phyloP scores from a whole-genome alignment of 805 yeast genomes.

The Metschnikowia chrysomelidarum region DNA sequence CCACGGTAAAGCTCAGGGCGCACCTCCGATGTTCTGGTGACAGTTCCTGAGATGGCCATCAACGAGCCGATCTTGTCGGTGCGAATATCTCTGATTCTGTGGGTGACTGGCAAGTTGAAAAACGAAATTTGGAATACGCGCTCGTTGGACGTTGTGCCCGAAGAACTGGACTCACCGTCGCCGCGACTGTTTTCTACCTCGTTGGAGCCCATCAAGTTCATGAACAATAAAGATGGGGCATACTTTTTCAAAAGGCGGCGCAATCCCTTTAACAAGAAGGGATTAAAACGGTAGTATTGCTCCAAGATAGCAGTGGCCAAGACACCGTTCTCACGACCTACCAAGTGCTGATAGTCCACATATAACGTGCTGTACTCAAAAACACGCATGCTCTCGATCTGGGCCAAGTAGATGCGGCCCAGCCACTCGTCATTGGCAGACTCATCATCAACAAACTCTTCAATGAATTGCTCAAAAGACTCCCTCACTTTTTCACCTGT shows the following conservation, averaged over 20 bases:
- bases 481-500: constrained; percentile 94
- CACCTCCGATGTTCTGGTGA: constrained; percentile 93
- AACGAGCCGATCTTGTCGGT: constrained; percentile 86
- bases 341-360: constrained; percentile 79
- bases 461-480: constrained; percentile 81
- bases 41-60: constrained; percentile 87
- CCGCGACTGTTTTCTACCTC: constrained; percentile 26
- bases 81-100: constrained; percentile 85
- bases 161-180: constrained; percentile 36
- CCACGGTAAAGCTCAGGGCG: constrained; percentile 90
- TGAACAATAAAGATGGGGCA: constrained; percentile 63
- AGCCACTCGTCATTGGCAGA: constrained; percentile 38
- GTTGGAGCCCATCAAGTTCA: constrained; percentile 41
- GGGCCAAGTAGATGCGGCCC: constrained; percentile 70
- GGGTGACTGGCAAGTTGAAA: constrained; percentile 76
- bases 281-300: constrained; percentile 90
- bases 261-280: constrained; percentile 75
- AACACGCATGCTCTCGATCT: constrained; percentile 74
- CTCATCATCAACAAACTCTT: constrained; percentile 51
- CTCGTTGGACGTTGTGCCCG: constrained; percentile 53
- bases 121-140: constrained; percentile 87
- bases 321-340: constrained; percentile 76
- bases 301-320: constrained; percentile 86
- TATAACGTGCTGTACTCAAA: constrained; percentile 76
- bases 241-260: constrained; percentile 67